Conservation (phyloP, 1,284 basidiomycete species). For the Schizophyllum amplum region DNA sequence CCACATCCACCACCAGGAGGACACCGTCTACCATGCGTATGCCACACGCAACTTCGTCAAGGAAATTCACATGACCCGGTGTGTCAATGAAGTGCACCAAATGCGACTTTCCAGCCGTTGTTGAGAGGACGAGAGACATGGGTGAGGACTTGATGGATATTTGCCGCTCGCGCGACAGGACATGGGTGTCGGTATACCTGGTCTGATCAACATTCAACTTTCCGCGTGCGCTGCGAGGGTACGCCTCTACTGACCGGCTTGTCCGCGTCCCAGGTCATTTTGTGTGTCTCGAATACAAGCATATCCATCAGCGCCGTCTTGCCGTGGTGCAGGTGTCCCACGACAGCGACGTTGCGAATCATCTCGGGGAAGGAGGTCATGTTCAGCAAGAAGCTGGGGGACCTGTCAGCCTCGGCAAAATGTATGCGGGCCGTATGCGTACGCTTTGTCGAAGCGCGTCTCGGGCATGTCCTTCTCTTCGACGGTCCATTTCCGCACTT, state of each 20-base stretch:
- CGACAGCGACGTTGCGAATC: constrained; percentile 91
- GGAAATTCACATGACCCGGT: constrained; percentile 96
- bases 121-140: constrained; percentile 87
- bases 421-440: too few relatives aligned
- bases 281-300: constrained; percentile 95
- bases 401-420: too few relatives aligned
- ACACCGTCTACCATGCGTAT: constrained; percentile 91
- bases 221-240: constrained; percentile 6
- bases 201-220: constrained; percentile 44
- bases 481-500: constrained; percentile 85
- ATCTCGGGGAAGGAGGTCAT: constrained; percentile 91
- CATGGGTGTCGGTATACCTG: constrained; percentile 94
- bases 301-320: constrained; percentile 97
- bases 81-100: constrained; percentile 95
- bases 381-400: constrained; percentile 88
- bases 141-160: constrained; percentile 97
- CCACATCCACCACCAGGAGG: constrained; percentile 89
- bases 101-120: constrained; percentile 89
- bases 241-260: constrained; percentile 51
- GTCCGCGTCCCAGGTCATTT: constrained; percentile 88
- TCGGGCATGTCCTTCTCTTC: constrained; percentile 91
- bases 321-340: constrained; percentile 95
- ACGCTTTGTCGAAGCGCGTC: constrained; percentile 93
- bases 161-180: constrained; percentile 79
- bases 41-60: constrained; percentile 90